phyloP scores from a whole-genome alignment of 1,284 basidiomycete species.

The Cutaneotrichosporon sp. region DNA sequence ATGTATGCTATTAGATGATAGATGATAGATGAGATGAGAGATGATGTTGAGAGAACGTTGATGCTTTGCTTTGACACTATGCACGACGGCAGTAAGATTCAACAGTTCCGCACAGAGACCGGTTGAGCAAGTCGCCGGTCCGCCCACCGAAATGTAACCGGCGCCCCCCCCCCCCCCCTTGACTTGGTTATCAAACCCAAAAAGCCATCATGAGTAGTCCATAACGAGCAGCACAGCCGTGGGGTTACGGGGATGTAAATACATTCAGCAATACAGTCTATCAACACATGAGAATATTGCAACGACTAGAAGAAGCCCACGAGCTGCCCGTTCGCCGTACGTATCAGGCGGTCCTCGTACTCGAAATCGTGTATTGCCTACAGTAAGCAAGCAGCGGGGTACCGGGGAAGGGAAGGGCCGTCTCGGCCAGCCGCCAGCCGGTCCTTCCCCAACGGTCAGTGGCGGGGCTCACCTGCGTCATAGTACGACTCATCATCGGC shows the following conservation, averaged over 20 bases:
- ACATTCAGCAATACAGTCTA: background rate
- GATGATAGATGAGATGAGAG: background rate
- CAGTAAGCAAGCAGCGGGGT: background rate
- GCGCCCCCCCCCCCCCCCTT: background rate
- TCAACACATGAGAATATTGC: background rate
- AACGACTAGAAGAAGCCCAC: slow-evolving; percentile 1
- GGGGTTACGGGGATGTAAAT: background rate
- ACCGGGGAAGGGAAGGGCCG: background rate
- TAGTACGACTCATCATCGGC: slow-evolving; percentile 13
- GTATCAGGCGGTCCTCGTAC: slow-evolving; percentile 12
- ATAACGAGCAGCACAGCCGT: too few species aligned
- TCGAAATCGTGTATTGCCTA: slow-evolving; percentile 10
- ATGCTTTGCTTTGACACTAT: too few species aligned
- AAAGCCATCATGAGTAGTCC: too few species aligned
- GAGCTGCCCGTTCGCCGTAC: slow-evolving; percentile 7
- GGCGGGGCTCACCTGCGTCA: slow-evolving; percentile 8
- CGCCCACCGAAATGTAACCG: background rate
- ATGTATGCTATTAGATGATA: too few species aligned
- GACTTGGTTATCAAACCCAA: too few species aligned
- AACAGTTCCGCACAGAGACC: background rate
- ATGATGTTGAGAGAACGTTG: too few species aligned
- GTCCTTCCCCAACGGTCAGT: background rate
- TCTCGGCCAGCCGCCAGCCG: background rate
- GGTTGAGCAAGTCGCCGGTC: background rate
- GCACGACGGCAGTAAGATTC: too few species aligned